phyloP scores from a whole-genome alignment of 164 flowering plant genomes.

The Tetrastigma voinierianum region DNA sequence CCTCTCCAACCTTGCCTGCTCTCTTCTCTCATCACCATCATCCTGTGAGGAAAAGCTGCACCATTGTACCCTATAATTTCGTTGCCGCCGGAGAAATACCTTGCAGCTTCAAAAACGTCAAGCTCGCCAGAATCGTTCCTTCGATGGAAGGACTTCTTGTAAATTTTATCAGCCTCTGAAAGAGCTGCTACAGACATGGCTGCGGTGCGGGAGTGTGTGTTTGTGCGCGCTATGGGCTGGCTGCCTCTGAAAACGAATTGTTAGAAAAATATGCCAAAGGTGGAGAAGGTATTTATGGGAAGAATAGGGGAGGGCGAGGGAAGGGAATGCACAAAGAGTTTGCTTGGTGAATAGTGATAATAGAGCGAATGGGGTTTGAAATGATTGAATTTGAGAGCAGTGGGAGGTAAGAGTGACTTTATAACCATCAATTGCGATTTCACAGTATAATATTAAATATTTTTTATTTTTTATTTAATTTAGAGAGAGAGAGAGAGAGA shows the following conservation, averaged over 20 bases:
- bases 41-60: slow-evolving; percentile 22
- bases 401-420: slow-evolving; percentile 29
- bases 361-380: slow-evolving; percentile 25
- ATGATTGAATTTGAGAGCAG: slow-evolving; percentile 47
- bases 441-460: slow-evolving; percentile 10
- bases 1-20: slow-evolving; percentile 33
- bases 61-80: slow-evolving; percentile 22
- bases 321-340: slow-evolving; percentile 1
- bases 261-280: slow-evolving; percentile 4
- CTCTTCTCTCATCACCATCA: slow-evolving; percentile 27
- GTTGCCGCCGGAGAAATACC: slow-evolving; percentile 64
- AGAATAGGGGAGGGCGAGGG: not conserved
- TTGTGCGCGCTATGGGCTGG: not conserved
- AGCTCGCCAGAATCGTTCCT: slow-evolving; percentile 74
- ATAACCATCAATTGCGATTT: slow-evolving; percentile 17
- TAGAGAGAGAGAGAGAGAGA: slow-evolving; percentile 3
- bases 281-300: not conserved
- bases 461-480: too few species aligned
- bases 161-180: slow-evolving; percentile 22
- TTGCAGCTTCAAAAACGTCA: slow-evolving; percentile 84
- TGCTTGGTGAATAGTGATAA: slow-evolving; percentile 8
- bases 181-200: slow-evolving; percentile 42
- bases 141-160: slow-evolving; percentile 46
- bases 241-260: slow-evolving; percentile 4
- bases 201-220: not conserved